Conservation (phyloP, 2,329 filamentous ascomycete species). For the Colletotrichum cuscutae region DNA sequence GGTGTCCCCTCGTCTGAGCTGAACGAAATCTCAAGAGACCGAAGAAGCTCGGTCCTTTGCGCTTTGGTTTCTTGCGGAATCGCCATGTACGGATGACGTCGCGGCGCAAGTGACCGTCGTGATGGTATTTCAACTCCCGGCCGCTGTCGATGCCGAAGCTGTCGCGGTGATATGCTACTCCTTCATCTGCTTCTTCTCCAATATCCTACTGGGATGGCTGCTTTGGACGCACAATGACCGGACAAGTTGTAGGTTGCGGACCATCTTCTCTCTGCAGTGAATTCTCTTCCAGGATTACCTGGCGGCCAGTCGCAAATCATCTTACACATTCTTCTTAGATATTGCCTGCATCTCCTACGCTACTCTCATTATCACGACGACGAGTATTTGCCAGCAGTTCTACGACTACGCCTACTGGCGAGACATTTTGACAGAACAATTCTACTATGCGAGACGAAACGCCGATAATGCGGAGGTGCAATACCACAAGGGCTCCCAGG, state of each 20-base stretch:
- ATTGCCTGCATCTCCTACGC: constrained; percentile 28
- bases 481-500: constrained; percentile 23
- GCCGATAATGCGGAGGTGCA: constrained; percentile 28
- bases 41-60: neutral
- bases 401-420: constrained; percentile 23
- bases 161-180: constrained; percentile 25
- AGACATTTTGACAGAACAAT: constrained; percentile 28
- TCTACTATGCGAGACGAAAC: constrained; percentile 25
- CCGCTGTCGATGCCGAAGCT: constrained; percentile 25
- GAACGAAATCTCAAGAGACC: neutral
- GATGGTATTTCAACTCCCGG: constrained; percentile 34
- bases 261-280: neutral
- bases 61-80: neutral
- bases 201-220: constrained; percentile 24
- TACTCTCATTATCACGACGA: constrained; percentile 22
- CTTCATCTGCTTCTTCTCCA: constrained; percentile 27
- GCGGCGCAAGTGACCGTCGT: constrained; percentile 15
- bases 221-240: constrained; percentile 32
- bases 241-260: constrained; percentile 23
- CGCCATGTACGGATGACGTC: constrained; percentile 27
- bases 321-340: constrained; percentile 2
- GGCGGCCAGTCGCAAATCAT: too few relatives aligned
- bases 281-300: neutral
- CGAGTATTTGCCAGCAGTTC: constrained; percentile 27
- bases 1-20: constrained; percentile 10